Percentiles rank a stretch among this genome's conserved stretches.
phyloP scores from a whole-genome alignment of 208 protist species.

The Trypanosoma conorhini region DNA sequence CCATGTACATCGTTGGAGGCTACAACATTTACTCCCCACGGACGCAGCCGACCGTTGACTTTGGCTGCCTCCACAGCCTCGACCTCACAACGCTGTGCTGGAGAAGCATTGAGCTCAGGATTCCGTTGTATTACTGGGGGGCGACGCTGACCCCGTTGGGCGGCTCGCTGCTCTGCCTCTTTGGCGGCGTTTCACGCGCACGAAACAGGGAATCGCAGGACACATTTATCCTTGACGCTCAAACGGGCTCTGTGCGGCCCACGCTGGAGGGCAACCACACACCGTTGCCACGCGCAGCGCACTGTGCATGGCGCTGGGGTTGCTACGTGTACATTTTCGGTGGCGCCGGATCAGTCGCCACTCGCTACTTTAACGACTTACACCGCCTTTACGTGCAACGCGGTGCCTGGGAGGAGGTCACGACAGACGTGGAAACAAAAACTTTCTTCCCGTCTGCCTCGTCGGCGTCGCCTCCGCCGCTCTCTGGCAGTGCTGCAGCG shows the following conservation, averaged over 20 bases:
- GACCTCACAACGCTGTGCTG: slow-evolving; percentile 1
- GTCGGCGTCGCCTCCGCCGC: not conserved
- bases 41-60: not conserved
- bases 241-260: slow-evolving; percentile 6
- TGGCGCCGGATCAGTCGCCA: slow-evolving; percentile 6
- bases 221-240: slow-evolving; percentile 8
- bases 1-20: slow-evolving; percentile 29
- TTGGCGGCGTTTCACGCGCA: slow-evolving; percentile 18
- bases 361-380: slow-evolving; percentile 21
- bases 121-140: slow-evolving; percentile 17
- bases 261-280: not conserved
- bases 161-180: slow-evolving; percentile 14
- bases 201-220: slow-evolving; percentile 13
- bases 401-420: slow-evolving; percentile 11
- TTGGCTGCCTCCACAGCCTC: slow-evolving; percentile 13
- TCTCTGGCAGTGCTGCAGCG: not conserved
- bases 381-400: slow-evolving; percentile 14
- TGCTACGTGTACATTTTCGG: slow-evolving; percentile 18
- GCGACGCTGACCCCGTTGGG: slow-evolving; percentile 18
- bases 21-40: slow-evolving; percentile 19
- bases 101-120: not conserved
- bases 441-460: not conserved
- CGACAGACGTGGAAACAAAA: not conserved
- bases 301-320: slow-evolving; percentile 19
- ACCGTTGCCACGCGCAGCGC: not conserved